Evolutionary conservation across 2,329 filamentous ascomycete genomes (phyloP).

Genomic region (Alternaria metachromatica): DNA sequence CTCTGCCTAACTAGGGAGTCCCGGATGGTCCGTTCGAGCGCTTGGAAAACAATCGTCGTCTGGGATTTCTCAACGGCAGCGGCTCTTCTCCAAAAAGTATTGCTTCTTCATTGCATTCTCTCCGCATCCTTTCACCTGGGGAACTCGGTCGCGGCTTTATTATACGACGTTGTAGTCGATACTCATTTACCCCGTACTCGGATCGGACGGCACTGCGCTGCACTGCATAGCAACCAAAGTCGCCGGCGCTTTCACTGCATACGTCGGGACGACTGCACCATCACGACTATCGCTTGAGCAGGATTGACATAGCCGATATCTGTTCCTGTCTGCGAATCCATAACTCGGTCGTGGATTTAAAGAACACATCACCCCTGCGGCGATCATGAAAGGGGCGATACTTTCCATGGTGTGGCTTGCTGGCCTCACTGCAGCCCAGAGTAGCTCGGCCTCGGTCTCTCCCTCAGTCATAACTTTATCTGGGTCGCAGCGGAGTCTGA

Average conservation of each 20-base stretch:
- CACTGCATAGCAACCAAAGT: conserved; percentile 1
- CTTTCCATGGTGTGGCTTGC: conserved; percentile 34
- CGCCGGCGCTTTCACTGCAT: neutral
- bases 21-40: conserved; percentile 11
- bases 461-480: conserved; percentile 36
- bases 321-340: neutral
- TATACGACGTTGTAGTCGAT: neutral
- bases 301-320: neutral
- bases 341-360: neutral
- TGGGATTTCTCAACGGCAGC: neutral
- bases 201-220: neutral
- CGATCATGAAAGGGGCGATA: conserved; percentile 30
- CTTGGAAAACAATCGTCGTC: conserved; percentile 13
- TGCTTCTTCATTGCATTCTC: neutral
- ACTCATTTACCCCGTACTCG: neutral
- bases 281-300: neutral
- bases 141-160: neutral
- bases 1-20: conserved; percentile 3
- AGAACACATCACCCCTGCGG: conserved; percentile 8
- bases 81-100: neutral
- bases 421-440: conserved; percentile 31
- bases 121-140: neutral
- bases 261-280: neutral
- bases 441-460: conserved; percentile 27
- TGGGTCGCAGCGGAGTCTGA: conserved; percentile 21